These are phyloP conservation scores for Homolaphlyctis polyrhiza DNA, from an alignment of 371 early-diverging fungal genomes.

Conservation along the genomic window DNA sequence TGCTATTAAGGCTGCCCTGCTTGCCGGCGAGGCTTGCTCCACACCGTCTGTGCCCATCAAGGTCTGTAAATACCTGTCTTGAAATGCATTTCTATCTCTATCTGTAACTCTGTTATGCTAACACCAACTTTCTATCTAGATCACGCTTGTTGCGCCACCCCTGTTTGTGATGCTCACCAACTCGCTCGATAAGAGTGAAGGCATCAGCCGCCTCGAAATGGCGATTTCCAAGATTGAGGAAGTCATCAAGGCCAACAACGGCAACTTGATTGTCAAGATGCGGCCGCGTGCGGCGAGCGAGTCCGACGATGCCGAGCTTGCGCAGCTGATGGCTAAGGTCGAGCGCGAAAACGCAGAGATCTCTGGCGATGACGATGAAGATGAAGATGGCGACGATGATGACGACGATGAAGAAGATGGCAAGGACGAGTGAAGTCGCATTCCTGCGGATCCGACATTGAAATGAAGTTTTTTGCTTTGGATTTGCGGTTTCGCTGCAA, in stretches of 20 bases:
- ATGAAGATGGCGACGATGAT: conserved; percentile 16
- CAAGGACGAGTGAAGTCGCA: neutral
- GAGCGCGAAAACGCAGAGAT: conserved; percentile 95
- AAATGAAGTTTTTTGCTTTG: no score
- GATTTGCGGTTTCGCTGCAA: no score
- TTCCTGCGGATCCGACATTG: no score
- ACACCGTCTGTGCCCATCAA: conserved; percentile 81
- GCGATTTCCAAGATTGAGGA: conserved; percentile 82
- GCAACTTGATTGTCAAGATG: conserved; percentile 83
- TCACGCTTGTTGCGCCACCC: conserved; percentile 88
- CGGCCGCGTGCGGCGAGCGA: conserved; percentile 85
- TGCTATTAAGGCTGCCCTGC: conserved; percentile 91
- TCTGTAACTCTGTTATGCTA: neutral
- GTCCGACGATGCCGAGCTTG: conserved; percentile 92
- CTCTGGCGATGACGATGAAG: conserved; percentile 53
- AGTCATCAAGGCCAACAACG: conserved; percentile 61
- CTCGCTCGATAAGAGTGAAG: conserved; percentile 79
- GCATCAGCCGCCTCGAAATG: conserved; percentile 84
- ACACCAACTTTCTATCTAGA: conserved; percentile 9
- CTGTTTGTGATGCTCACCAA: conserved; percentile 90
- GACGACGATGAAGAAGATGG: conserved; percentile 6
- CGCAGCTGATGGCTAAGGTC: conserved; percentile 83
- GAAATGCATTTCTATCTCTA: conserved; percentile 3
- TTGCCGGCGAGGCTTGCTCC: conserved; percentile 83
- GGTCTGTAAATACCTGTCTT: conserved; percentile 45